Percentiles rank a stretch among this genome's conserved stretches.
phyloP scores from a whole-genome alignment of 805 yeast species.

The Clavispora fructus region DNA sequence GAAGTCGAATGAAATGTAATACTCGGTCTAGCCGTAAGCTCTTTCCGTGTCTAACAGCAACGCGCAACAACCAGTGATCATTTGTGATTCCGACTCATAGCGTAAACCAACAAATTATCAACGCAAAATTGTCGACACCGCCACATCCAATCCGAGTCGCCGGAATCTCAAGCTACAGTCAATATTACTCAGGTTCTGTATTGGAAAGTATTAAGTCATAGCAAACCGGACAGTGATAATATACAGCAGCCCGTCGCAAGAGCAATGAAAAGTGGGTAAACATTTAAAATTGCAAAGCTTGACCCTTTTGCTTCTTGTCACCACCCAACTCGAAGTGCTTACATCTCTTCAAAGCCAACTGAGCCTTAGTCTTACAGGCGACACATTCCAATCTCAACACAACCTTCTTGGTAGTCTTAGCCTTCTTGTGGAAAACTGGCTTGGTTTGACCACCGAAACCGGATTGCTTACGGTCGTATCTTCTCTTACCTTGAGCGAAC shows the following conservation, averaged over 20 bases:
- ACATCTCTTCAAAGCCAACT: conserved; percentile 97
- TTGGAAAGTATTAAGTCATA: conserved; percentile 1
- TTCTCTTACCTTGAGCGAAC: conserved; percentile 99
- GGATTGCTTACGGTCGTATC: conserved; percentile 99
- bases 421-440: conserved; percentile 99
- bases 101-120: too few relatives aligned
- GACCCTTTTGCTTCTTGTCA: conserved; percentile 99
- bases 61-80: too few relatives aligned
- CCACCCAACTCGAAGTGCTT: conserved; percentile 99
- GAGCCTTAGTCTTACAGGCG: conserved; percentile 97
- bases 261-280: not conserved
- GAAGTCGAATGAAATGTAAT: too few relatives aligned
- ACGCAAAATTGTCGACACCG: too few relatives aligned
- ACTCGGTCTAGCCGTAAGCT: too few relatives aligned
- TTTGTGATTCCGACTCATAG: too few relatives aligned
- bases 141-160: too few relatives aligned
- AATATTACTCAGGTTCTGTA: not conserved
- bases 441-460: conserved; percentile 99
- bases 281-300: conserved; percentile 95
- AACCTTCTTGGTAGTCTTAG: conserved; percentile 99
- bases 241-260: conserved; percentile 1
- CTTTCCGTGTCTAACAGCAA: too few relatives aligned
- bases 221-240: conserved; percentile 1
- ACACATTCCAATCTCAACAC: conserved; percentile 99
- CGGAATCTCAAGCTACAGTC: not conserved